Evolutionary conservation across 495 filamentous ascomycete genomes (phyloP), one percentile per base, ranked within the genome.

Genomic region (Aspergillus biplanus): DNA sequence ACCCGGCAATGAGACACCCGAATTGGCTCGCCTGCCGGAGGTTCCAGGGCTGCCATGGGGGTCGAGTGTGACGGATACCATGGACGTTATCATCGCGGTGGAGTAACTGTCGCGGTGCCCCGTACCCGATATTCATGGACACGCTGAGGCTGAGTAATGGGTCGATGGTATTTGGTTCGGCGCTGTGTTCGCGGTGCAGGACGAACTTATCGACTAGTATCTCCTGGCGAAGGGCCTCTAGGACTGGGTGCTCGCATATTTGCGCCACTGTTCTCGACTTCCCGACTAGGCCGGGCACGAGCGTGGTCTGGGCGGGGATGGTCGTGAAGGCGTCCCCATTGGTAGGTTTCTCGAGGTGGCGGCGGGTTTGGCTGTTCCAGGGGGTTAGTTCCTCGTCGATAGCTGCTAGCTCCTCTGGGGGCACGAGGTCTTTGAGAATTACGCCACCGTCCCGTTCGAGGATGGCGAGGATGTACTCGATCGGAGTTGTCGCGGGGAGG

Each of bases 391-490:
- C 70, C 1, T 37, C 12, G 37, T 67, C 62, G 54, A 74, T 67
- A 9, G 55, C 21, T 9, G 58, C 18, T 12, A 76, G 42, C 0
- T 69, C 62, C 0, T 61, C 53, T n/a, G 18, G 7, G 11, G 64
- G 48, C 33, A 69, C 67, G 31, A 75, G 64, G 33, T 71, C 61
- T 9, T 57, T 67, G 46, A 77, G 53, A 50, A 77, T 74, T 9
- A 77, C 39, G 16, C 65, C 74, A 31, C 74, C 74, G 59, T 77
- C 73, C 33, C 73, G 73, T 6, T 68, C 69, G 18, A 77, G 60
- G 47, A 71, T 42, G 15, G 60, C 42, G 46, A 77, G 63, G 33
- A 75, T 77, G 32, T 74, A 66, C 47, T 73, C 62, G 42, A 74
- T 62, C 1, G 74, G 63, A 0, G 61, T 47, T 9, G 58, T 63